These are phyloP conservation scores for Lasiodiplodia sp. DNA, from an alignment of 2,329 filamentous ascomycete species.

Conservation along the genomic window DNA sequence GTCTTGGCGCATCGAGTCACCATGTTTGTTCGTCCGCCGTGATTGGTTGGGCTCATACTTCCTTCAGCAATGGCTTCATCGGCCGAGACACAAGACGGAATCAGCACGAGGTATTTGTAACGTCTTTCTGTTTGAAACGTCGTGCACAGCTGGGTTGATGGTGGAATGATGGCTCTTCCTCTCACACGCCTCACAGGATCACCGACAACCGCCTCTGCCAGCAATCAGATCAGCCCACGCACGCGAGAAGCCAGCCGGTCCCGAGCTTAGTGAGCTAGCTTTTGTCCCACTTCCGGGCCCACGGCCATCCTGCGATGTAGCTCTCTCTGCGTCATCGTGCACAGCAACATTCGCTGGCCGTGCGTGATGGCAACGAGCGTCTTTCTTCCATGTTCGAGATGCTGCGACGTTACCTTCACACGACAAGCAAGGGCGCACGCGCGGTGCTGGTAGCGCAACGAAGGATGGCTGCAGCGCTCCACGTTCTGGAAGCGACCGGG, in stretches of 20 bases:
- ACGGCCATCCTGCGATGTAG: conserved; percentile 6
- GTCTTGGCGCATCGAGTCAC: no score
- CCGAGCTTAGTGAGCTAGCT: neutral
- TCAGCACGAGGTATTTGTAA: neutral
- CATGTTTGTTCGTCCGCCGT: no score
- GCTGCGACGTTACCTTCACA: conserved; percentile 21
- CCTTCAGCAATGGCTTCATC: neutral
- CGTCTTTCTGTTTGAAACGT: neutral
- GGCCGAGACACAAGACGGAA: neutral
- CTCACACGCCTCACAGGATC: neutral
- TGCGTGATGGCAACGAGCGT: neutral
- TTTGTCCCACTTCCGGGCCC: conserved; percentile 8
- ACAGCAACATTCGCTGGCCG: neutral
- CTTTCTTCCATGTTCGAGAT: neutral
- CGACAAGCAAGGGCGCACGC: neutral
- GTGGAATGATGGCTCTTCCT: neutral
- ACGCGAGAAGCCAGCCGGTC: neutral
- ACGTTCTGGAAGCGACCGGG: conserved; percentile 22
- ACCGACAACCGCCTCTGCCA: neutral
- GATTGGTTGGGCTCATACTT: no score
- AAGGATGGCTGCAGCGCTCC: conserved; percentile 8
- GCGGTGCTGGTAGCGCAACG: neutral
- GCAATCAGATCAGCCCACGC: conserved; percentile 25
- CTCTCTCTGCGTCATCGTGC: neutral
- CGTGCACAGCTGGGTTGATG: neutral